These are phyloP conservation scores for Lagerstroemia speciosa DNA, from an alignment of 345 rosid genomes.

Conservation along the genomic window DNA sequence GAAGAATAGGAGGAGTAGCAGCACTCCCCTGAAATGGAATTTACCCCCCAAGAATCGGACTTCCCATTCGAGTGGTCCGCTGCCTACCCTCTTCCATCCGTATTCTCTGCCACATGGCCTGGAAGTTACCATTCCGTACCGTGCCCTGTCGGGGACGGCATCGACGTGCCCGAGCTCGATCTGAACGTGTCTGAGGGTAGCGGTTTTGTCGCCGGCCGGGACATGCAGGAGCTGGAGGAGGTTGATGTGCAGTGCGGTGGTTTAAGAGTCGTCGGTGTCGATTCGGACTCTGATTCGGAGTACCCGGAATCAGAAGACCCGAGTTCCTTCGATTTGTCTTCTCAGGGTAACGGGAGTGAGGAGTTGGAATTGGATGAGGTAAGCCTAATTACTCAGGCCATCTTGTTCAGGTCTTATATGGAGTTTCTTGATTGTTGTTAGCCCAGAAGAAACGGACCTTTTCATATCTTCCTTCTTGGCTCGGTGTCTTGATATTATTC, in stretches of 20 bases:
- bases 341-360: constrained; percentile 15
- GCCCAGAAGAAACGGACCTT: background rate
- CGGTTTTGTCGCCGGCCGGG: background rate
- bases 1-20: background rate
- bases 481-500: background rate
- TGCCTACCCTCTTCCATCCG: background rate
- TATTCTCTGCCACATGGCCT: background rate
- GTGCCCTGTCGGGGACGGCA: background rate
- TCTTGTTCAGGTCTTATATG: background rate
- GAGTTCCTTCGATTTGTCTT: constrained; percentile 14
- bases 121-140: background rate
- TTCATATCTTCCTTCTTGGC: background rate
- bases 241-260: constrained; percentile 20
- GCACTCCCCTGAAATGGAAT: background rate
- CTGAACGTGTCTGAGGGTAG: background rate
- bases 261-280: constrained; percentile 34
- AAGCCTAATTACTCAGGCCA: constrained; percentile 3
- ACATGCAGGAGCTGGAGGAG: background rate
- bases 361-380: constrained; percentile 36
- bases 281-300: constrained; percentile 44
- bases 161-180: background rate
- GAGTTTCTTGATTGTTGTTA: background rate
- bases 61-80: constrained; percentile 8
- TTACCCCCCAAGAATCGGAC: constrained; percentile 3
- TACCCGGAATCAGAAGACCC: constrained; percentile 14